Evolutionary conservation across 1,139 yeast genomes (phyloP), one percentile per base, ranked within the genome.

Genomic region (Nadsonia commutata): DNA sequence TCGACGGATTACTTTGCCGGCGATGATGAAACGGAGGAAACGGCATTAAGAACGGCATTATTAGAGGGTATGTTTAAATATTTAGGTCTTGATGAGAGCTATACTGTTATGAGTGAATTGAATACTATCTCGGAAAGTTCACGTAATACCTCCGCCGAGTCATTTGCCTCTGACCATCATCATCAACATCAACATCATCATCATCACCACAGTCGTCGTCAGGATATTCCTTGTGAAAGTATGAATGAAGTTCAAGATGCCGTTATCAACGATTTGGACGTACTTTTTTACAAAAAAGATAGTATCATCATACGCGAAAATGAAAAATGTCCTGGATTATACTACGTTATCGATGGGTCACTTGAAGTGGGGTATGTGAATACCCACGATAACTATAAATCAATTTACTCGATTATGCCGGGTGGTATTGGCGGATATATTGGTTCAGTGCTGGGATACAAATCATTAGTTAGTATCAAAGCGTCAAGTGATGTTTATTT

Each of bases 351-450:
- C 41, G 80, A 80, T 46, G 97, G 97, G 2, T 57, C 68, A 7
- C 63, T 86, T 38, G 88, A 81, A 43, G 82, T 82, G 0, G 67
- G 71, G 3, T 67, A 69, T 48, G 50, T 58, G 8, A 60, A 61
- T 37, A 59, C 52, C 45, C 41, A 46, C 39, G 54, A 52, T 36
- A 52, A 52, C 3, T 72, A 71, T 44, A 65, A 65, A 37, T 60
- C 61, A 18, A 59, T 83, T 2, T 80, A 78, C 52, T 69, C 76
- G 0, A 79, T 85, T 1, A 64, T 70, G 27, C 68, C 80, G 2
- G 97, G 97, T 3, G 94, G 94, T 1, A 61, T 90, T 18, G 93
- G 93, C 0, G 97, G 98, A 0, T 88, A 84, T 55, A 62, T 88
- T 43, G 84, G 94, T 2, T 73, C 94, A 0, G 64, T 86, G 17